phyloP scores from a whole-genome alignment of 306 rosid species.

The Cicer chorassanicum region DNA sequence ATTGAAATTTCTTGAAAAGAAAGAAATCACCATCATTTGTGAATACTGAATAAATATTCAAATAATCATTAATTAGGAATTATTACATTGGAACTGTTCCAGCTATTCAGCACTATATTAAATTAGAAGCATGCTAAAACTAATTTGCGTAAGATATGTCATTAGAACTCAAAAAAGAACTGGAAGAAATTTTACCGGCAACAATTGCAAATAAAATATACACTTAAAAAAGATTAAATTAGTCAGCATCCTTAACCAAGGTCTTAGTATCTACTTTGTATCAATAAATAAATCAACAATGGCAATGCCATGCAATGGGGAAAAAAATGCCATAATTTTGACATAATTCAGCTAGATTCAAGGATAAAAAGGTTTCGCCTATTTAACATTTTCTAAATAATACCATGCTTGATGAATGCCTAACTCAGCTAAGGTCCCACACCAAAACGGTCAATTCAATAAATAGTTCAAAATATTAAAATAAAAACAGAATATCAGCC shows the following conservation, averaged over 20 bases:
- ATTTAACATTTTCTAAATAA: neutral
- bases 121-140: constrained; percentile 27
- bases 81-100: neutral
- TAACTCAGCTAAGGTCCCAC: neutral
- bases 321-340: neutral
- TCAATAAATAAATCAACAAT: neutral
- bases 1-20: neutral
- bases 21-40: neutral
- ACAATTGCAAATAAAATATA: constrained; percentile 8
- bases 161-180: constrained; percentile 23
- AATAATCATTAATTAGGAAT: neutral
- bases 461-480: neutral
- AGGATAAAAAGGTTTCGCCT: neutral
- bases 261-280: constrained; percentile 11
- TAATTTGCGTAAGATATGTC: constrained; percentile 10
- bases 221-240: neutral
- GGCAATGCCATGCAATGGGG: neutral
- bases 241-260: constrained; percentile 12
- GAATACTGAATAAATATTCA: constrained; percentile 19
- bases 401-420: neutral
- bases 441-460: neutral
- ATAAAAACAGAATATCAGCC: neutral
- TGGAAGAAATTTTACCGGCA: constrained; percentile 10
- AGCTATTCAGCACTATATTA: constrained; percentile 2
- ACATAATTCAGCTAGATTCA: constrained; percentile 3